Evolutionary conservation across 805 yeast genomes (phyloP).

Genomic region (Metschnikowia orientalis): DNA sequence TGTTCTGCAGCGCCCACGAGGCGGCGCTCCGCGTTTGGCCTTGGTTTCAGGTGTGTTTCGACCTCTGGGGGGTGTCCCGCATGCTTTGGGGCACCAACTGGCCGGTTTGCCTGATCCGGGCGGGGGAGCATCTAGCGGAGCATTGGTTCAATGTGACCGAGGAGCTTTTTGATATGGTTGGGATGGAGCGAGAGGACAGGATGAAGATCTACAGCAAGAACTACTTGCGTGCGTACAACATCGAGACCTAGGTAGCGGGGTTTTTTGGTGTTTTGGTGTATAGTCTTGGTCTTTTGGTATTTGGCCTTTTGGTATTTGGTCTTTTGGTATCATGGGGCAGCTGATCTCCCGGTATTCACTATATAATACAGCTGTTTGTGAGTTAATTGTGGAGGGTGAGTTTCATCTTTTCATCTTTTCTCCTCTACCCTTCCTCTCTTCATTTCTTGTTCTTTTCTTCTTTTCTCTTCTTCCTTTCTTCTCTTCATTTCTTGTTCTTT

Average conservation of each 20-base stretch:
- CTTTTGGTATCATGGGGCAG: no score
- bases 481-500: not conserved
- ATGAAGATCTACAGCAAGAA: constrained; percentile 18
- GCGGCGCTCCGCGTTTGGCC: constrained; percentile 23
- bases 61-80: constrained; percentile 27
- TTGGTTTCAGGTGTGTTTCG: constrained; percentile 27
- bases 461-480: no score
- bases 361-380: no score
- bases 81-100: constrained; percentile 44
- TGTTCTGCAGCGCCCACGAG: not conserved
- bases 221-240: constrained; percentile 19
- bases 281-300: no score
- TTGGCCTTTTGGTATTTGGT: no score
- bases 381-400: not conserved
- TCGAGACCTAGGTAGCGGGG: no score
- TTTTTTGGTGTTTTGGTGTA: no score
- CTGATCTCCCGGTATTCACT: no score
- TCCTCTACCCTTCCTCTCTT: not conserved
- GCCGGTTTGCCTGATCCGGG: constrained; percentile 36
- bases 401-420: not conserved
- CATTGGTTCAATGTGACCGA: constrained; percentile 24
- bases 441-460: not conserved
- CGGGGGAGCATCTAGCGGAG: constrained; percentile 12
- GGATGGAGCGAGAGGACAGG: constrained; percentile 9
- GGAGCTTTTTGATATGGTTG: constrained; percentile 15